phyloP scores from a whole-genome alignment of 495 filamentous ascomycete species.

The Penicillium egyptiacum region DNA sequence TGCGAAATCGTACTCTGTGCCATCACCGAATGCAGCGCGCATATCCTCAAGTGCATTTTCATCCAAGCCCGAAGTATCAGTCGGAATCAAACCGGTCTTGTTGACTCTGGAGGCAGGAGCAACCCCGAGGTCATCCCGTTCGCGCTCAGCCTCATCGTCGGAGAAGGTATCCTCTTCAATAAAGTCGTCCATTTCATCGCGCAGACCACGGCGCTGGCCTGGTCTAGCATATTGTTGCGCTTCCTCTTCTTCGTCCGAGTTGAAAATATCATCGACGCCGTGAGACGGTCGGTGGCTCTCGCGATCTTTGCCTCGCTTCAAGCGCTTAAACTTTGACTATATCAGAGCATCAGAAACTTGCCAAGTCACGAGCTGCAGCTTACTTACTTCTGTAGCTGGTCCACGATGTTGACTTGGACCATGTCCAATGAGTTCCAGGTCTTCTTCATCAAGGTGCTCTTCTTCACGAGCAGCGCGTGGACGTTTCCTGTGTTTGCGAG shows the following conservation, averaged over 20 bases:
- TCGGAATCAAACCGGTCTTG: constrained; percentile 56
- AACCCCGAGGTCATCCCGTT: constrained; percentile 85
- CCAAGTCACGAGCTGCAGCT: neutral
- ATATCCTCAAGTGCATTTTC: constrained; percentile 92
- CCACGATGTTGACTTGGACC: constrained; percentile 67
- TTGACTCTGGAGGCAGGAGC: constrained; percentile 66
- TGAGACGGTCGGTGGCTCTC: constrained; percentile 57
- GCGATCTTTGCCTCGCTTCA: constrained; percentile 87
- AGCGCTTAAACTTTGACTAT: constrained; percentile 87
- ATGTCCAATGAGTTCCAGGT: constrained; percentile 88
- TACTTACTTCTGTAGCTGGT: constrained; percentile 60
- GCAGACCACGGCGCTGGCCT: constrained; percentile 51
- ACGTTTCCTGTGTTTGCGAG: constrained; percentile 57
- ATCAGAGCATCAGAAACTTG: constrained; percentile 3
- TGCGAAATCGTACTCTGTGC: constrained; percentile 92
- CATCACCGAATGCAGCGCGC: constrained; percentile 91
- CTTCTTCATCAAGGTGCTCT: constrained; percentile 89
- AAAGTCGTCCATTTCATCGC: constrained; percentile 93
- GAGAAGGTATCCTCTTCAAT: constrained; percentile 94
- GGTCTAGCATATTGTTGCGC: constrained; percentile 57
- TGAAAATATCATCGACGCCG: constrained; percentile 84
- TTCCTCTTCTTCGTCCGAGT: constrained; percentile 87
- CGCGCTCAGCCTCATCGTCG: constrained; percentile 74
- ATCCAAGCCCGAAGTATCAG: constrained; percentile 73
- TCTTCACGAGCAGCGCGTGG: constrained; percentile 63